These are phyloP conservation scores for Chlorella variabilis DNA, from an alignment of 163 green algal species.

Conservation along the genomic window DNA sequence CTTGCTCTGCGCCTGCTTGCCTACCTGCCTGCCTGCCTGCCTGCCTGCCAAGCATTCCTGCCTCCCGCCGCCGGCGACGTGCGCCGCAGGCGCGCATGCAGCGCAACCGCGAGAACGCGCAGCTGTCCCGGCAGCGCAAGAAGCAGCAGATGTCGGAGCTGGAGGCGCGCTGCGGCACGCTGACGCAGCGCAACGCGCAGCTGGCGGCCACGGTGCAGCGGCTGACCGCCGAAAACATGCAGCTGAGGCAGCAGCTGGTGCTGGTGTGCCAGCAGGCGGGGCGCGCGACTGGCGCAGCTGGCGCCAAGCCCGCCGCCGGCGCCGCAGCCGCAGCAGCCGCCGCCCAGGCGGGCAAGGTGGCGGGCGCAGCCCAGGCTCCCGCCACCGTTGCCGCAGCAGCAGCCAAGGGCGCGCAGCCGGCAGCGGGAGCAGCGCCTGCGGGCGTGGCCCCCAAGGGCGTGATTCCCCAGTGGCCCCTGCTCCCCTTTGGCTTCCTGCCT, in stretches of 20 bases:
- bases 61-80: too few species aligned
- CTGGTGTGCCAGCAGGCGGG: constrained; percentile 32
- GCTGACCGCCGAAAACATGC: constrained; percentile 40
- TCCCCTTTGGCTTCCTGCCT: constrained; percentile 23
- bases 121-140: constrained; percentile 47
- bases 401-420: neutral
- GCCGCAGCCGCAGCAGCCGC: neutral
- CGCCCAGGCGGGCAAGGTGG: too few species aligned
- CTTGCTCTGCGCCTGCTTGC: too few species aligned
- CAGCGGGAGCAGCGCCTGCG: neutral
- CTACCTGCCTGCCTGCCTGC: too few species aligned
- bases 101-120: constrained; percentile 52
- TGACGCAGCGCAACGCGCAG: constrained; percentile 28
- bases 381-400: neutral
- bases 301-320: neutral
- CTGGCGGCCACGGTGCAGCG: constrained; percentile 32
- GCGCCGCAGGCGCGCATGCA: constrained; percentile 42
- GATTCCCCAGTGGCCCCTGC: constrained; percentile 7
- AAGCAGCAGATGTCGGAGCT: constrained; percentile 48
- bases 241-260: constrained; percentile 41
- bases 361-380: too few species aligned
- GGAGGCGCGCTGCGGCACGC: constrained; percentile 21
- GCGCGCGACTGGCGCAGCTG: neutral
- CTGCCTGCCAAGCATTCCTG: too few species aligned
- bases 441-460: neutral